Percentiles rank a stretch among this genome's conserved stretches.
Evolutionary conservation across 345 rosid genomes (phyloP).

Genomic region (Camelina neglecta): DNA sequence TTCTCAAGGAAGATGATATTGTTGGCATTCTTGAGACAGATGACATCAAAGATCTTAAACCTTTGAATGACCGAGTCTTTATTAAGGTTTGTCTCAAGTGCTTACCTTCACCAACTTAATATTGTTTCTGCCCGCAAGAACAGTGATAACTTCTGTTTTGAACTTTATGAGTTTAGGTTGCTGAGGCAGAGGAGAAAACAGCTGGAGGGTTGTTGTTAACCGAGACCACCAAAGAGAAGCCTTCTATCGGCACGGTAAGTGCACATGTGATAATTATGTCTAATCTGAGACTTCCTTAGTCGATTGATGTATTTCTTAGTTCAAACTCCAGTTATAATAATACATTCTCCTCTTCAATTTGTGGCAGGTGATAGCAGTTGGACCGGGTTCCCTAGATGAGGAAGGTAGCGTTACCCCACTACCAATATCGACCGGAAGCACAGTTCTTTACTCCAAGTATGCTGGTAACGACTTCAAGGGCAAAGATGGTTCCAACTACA

Average conservation of each 20-base stretch:
- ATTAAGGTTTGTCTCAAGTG: constrained; percentile 61
- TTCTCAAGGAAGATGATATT: constrained; percentile 90
- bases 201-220: constrained; percentile 93
- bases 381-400: constrained; percentile 84
- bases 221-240: constrained; percentile 87
- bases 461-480: constrained; percentile 92
- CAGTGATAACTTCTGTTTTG: constrained; percentile 8
- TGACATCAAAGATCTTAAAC: constrained; percentile 90
- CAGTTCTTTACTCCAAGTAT: constrained; percentile 89
- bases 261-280: neutral
- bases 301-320: neutral
- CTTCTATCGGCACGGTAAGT: constrained; percentile 84
- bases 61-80: constrained; percentile 85
- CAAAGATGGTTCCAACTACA: constrained; percentile 75
- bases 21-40: constrained; percentile 94
- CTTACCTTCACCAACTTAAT: constrained; percentile 1
- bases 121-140: neutral
- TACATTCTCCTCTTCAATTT: neutral
- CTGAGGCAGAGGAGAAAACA: constrained; percentile 91
- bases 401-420: constrained; percentile 68
- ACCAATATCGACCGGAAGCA: constrained; percentile 63
- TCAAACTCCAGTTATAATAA: too few species aligned
- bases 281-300: neutral
- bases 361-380: constrained; percentile 79
- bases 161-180: constrained; percentile 57